Conservation (phyloP, 805 yeast species). For the Candida wancherniae region DNA sequence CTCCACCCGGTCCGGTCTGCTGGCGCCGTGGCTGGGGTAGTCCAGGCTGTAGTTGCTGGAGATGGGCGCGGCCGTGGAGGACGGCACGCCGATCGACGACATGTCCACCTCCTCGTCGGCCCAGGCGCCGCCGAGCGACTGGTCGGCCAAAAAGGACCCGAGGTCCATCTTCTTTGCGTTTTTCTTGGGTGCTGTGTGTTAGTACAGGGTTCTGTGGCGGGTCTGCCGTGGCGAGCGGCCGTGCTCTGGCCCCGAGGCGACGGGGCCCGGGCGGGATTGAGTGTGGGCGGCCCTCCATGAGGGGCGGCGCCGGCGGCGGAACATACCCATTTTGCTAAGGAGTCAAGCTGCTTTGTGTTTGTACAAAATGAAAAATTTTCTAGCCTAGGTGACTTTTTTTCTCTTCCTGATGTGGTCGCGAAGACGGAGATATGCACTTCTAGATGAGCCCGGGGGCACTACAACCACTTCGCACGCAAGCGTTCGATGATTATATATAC, state of each 20-base stretch:
- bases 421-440: too few species aligned
- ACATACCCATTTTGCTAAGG: too few species aligned
- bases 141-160: conserved; percentile 78
- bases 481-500: not conserved
- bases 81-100: conserved; percentile 53
- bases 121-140: conserved; percentile 74
- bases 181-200: conserved; percentile 44
- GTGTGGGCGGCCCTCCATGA: not conserved
- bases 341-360: too few species aligned
- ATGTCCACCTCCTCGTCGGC: conserved; percentile 79
- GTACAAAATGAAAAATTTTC: too few species aligned
- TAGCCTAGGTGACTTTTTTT: too few species aligned
- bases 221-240: too few species aligned
- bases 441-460: too few species aligned
- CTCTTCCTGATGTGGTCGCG: too few species aligned
- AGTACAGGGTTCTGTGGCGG: conserved; percentile 1
- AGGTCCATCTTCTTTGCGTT: conserved; percentile 70
- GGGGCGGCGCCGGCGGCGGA: not conserved
- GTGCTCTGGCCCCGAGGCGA: too few species aligned
- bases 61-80: conserved; percentile 17
- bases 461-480: conserved; percentile 3
- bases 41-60: conserved; percentile 9
- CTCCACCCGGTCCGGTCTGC: conserved; percentile 54
- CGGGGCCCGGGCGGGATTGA: not conserved
- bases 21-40: conserved; percentile 8